Evolutionary conservation across 495 filamentous ascomycete species (phyloP).

Genomic region (Immersiella caudata): DNA sequence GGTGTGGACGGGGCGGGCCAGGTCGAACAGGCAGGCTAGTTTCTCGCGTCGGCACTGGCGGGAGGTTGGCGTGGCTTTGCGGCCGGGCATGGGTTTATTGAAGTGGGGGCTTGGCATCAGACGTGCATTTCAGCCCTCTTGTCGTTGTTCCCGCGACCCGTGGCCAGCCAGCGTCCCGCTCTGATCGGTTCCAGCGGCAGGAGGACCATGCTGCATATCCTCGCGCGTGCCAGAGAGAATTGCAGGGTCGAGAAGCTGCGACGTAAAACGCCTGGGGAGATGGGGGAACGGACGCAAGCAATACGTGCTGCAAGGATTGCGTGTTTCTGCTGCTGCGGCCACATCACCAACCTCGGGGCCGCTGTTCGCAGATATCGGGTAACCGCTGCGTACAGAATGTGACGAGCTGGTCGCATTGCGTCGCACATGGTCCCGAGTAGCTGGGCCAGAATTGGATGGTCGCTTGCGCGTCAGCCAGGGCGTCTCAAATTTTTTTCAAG

Average conservation of each 20-base stretch:
- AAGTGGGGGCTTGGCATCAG: not conserved
- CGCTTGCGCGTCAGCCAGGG: too few relatives aligned
- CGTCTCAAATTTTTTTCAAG: too few relatives aligned
- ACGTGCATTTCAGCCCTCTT: slow-evolving; percentile 10
- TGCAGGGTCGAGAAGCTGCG: not conserved
- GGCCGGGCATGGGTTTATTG: not conserved
- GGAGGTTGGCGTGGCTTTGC: not conserved
- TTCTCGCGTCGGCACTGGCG: not conserved
- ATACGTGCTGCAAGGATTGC: not conserved
- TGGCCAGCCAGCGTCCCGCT: not conserved
- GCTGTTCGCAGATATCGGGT: not conserved
- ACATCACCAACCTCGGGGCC: not conserved
- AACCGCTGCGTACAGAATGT: too few relatives aligned
- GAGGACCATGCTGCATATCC: not conserved
- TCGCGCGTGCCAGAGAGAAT: not conserved
- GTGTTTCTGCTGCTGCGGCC: slow-evolving; percentile 1
- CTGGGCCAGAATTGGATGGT: too few relatives aligned
- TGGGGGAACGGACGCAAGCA: not conserved
- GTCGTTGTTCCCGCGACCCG: not conserved
- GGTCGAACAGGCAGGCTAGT: not conserved
- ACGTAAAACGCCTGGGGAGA: not conserved
- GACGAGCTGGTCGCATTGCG: too few relatives aligned
- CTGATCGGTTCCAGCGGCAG: not conserved
- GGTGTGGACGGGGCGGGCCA: too few relatives aligned
- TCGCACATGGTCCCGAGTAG: too few relatives aligned